Base-by-base conservation (phyloP, 2,329 filamentous ascomycete genomes). In the Didymella segeticola region DNA sequence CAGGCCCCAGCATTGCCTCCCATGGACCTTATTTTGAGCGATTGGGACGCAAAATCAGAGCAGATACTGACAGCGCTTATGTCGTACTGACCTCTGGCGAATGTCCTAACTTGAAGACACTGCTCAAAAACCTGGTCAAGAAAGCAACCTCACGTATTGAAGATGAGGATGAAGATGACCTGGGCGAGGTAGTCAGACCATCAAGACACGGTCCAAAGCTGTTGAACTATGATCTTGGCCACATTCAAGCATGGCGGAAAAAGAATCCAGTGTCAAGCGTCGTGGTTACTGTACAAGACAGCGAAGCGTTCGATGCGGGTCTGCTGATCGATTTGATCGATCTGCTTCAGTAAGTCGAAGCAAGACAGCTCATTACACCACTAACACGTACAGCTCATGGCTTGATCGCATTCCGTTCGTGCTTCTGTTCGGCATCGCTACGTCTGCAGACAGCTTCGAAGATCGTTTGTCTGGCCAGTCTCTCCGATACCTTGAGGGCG, bases 391-490 rank as follows among this genome's bases (percentile, higher is more conserved):
- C 64, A 80, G 83, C 57, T 84, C 82, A 33, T 95, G 90, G 89
- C 82, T 85, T 8, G 84, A 89, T 60, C 87, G 89, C 20, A 89
- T 95, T 39, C 88, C 88, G 0, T 92, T 95, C 59, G 84, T 89
- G 1, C 78, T 92, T 1, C 78, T 96, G 1, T 90, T 95, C 64
- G 90, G 90, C 34, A 84, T 96, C 49, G 90, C 90, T 23, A 95
- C 91, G 0, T 93, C 90, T 1, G 84, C 92, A 27, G 89, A 93
- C 59, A 84, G 91, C 27, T 87, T 95, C 55, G 88, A 92, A 68
- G 87, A 89, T 45, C 83, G 90, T 14, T 77, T 95, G 15, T 81
- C 89, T 23, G 88, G 88, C 67, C 83, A 83, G 12, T 87, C 88
- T 1, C 85, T 88, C 57, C 85, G 86, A 42, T 82, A 82, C 55